These are phyloP conservation scores for Podospora bellae-mahoneyi DNA, from an alignment of 495 filamentous ascomycete genomes.

Conservation along the genomic window DNA sequence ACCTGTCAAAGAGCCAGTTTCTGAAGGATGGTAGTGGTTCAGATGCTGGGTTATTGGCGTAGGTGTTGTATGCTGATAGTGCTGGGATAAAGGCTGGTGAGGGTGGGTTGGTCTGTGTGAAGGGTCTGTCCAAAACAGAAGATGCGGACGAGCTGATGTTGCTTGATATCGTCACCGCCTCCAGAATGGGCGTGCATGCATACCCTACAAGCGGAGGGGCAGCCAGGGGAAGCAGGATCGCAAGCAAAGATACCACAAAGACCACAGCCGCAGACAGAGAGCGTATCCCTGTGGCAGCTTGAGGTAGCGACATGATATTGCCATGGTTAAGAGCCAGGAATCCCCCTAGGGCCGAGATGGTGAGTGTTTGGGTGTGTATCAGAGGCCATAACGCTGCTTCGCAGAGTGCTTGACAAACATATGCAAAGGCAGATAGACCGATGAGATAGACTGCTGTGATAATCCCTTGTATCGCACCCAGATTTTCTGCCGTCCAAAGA, in stretches of 20 bases:
- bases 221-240: constrained; percentile 26
- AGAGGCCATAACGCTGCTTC: constrained; percentile 32
- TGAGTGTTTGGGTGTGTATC: constrained; percentile 25
- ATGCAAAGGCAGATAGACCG: constrained; percentile 26
- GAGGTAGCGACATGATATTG: constrained; percentile 23
- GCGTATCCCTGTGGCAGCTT: constrained; percentile 18
- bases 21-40: constrained; percentile 30
- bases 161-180: neutral
- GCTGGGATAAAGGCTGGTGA: constrained; percentile 26
- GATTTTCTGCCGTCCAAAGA: constrained; percentile 27
- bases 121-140: neutral
- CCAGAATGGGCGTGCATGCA: constrained; percentile 24
- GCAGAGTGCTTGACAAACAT: constrained; percentile 21
- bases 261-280: constrained; percentile 20
- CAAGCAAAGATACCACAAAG: constrained; percentile 13
- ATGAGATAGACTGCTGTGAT: constrained; percentile 30
- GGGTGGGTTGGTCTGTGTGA: constrained; percentile 29
- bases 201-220: constrained; percentile 28
- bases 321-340: constrained; percentile 27
- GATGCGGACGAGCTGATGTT: constrained; percentile 23
- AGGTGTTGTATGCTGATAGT: constrained; percentile 26
- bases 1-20: constrained; percentile 33
- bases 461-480: constrained; percentile 31
- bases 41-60: constrained; percentile 25
- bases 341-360: constrained; percentile 26